These are phyloP conservation scores for Amaranthus palmeri DNA, from an alignment of 148 eudicot genomes.

Conservation along the genomic window DNA sequence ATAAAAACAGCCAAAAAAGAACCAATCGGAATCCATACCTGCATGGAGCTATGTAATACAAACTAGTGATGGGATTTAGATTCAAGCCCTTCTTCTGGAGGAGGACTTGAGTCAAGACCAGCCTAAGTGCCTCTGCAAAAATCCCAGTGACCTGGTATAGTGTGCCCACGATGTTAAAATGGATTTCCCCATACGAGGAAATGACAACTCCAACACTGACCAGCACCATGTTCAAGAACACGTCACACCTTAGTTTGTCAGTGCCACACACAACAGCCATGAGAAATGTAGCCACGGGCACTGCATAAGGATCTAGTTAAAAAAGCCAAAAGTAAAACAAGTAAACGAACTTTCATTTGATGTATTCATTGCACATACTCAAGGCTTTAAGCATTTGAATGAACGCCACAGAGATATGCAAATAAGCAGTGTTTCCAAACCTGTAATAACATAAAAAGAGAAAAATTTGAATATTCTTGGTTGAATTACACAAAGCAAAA, in stretches of 20 bases:
- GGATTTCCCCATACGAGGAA: conserved; percentile 85
- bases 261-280: conserved; percentile 87
- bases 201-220: conserved; percentile 85
- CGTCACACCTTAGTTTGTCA: conserved; percentile 74
- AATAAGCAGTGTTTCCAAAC: conserved; percentile 88
- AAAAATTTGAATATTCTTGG: not conserved
- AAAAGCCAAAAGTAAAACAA: not conserved
- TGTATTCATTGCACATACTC: conserved; percentile 39
- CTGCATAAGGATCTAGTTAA: conserved; percentile 43
- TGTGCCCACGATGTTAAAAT: conserved; percentile 78
- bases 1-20: not conserved
- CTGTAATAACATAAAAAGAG: conserved; percentile 31
- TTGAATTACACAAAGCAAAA: not conserved
- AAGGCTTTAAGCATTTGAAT: conserved; percentile 92
- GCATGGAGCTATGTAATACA: conserved; percentile 95
- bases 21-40: conserved; percentile 36
- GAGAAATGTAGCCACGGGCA: conserved; percentile 91
- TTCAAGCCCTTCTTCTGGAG: conserved; percentile 84
- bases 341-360: not conserved
- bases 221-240: conserved; percentile 74
- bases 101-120: conserved; percentile 84
- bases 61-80: conserved; percentile 78
- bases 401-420: conserved; percentile 85
- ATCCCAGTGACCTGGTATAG: conserved; percentile 78
- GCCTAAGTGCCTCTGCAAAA: conserved; percentile 79